Evolutionary conservation across 2,329 filamentous ascomycete genomes (phyloP).

Genomic region (Trichoderma citrinoviride): DNA sequence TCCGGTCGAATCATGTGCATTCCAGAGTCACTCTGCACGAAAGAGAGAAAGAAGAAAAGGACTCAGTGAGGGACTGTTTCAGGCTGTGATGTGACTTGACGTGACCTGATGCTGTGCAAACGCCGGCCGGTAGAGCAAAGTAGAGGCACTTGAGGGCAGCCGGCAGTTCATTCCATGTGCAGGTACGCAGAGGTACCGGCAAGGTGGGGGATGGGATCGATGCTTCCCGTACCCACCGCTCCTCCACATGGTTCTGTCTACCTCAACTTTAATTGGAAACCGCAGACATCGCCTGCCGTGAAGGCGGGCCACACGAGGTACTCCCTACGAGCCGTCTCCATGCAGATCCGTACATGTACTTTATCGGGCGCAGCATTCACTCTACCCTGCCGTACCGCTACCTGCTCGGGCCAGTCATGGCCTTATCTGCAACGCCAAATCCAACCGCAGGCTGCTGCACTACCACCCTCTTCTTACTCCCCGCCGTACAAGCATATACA

Average conservation of each 20-base stretch:
- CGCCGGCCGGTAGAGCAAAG: too few relatives aligned
- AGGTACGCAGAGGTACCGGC: neutral
- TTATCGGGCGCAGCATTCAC: neutral
- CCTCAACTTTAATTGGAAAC: too few relatives aligned
- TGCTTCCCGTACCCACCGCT: too few relatives aligned
- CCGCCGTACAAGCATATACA: neutral
- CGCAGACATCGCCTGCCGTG: too few relatives aligned
- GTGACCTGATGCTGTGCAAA: neutral
- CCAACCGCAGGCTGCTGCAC: neutral
- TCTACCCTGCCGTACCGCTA: too few relatives aligned
- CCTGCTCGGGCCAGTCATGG: too few relatives aligned
- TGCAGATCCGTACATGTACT: neutral
- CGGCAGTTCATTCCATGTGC: neutral
- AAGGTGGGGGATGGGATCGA: too few relatives aligned
- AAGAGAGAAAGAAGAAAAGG: neutral
- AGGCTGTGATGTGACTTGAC: neutral
- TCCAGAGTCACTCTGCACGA: neutral
- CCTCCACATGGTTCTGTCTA: too few relatives aligned
- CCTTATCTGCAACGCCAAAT: neutral
- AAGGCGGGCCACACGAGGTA: too few relatives aligned
- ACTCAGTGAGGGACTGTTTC: neutral
- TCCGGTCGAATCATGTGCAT: neutral
- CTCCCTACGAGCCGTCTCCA: too few relatives aligned
- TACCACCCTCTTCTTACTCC: neutral
- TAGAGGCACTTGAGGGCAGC: neutral